A percentile compares a stretch with the other conserved stretches of the same genome.
phyloP scores from a whole-genome alignment of 176 grass and related monocot species.

The Zizania latifolia region DNA sequence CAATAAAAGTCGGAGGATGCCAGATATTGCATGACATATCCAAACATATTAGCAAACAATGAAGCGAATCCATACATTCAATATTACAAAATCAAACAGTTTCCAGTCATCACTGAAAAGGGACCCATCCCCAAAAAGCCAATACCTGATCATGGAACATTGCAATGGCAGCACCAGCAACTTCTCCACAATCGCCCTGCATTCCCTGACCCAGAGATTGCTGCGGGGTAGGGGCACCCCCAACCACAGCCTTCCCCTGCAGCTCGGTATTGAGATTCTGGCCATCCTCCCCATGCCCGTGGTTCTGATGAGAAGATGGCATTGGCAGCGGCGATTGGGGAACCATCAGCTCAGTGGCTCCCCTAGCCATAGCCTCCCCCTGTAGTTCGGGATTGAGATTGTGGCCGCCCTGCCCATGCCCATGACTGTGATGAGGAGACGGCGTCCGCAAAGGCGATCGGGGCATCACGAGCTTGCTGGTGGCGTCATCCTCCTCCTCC shows the following conservation, averaged over 20 bases:
- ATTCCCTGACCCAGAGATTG: neutral
- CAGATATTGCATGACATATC: neutral
- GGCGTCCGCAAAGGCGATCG: constrained; percentile 10
- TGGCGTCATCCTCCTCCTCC: constrained; percentile 93
- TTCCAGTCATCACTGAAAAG: neutral
- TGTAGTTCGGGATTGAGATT: constrained; percentile 31
- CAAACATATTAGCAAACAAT: neutral
- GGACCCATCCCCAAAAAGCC: neutral
- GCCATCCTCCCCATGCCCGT: constrained; percentile 15
- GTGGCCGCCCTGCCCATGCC: constrained; percentile 12
- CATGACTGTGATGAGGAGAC: constrained; percentile 21
- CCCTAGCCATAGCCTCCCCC: constrained; percentile 11
- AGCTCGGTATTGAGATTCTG: constrained; percentile 32
- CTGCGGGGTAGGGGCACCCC: neutral
- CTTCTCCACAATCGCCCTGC: constrained; percentile 21
- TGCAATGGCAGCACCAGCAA: constrained; percentile 10
- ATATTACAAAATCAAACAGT: neutral
- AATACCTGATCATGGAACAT: constrained; percentile 40
- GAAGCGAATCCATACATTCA: neutral
- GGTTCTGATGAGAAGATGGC: constrained; percentile 22
- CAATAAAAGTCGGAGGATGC: neutral
- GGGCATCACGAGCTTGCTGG: constrained; percentile 51
- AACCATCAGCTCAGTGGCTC: neutral
- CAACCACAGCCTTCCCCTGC: constrained; percentile 9
- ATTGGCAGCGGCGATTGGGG: constrained; percentile 8